Percentiles rank a stretch among this genome's conserved stretches.
Evolutionary conservation across 495 filamentous ascomycete genomes (phyloP).

Genomic region (Beverwykella pulmonaria): DNA sequence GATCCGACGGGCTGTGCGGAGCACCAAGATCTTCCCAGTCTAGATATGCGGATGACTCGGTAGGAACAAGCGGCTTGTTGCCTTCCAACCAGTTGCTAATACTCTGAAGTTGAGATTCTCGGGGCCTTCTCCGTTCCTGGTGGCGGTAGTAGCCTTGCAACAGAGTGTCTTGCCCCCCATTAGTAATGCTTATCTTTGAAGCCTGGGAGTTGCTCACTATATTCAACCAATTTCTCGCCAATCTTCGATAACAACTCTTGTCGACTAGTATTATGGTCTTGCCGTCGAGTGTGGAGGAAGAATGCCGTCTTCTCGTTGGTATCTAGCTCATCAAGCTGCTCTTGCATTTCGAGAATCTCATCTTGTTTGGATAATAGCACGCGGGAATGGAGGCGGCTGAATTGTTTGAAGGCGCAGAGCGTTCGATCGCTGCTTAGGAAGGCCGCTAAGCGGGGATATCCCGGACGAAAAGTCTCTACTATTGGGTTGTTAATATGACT

Average conservation of each 20-base stretch:
- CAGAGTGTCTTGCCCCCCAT: background rate
- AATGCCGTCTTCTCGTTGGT: background rate
- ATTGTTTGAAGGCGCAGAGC: background rate
- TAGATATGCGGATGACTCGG: background rate
- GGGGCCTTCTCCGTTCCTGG: background rate
- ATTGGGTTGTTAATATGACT: background rate
- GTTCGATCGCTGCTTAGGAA: background rate
- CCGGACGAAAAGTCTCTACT: background rate
- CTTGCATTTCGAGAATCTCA: background rate
- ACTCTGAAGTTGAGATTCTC: background rate
- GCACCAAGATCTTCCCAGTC: background rate
- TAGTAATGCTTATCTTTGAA: background rate
- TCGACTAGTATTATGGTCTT: background rate
- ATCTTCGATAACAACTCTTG: background rate
- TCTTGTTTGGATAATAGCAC: background rate
- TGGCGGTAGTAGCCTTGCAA: background rate
- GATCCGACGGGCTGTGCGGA: background rate
- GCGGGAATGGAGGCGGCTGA: background rate
- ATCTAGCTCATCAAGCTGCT: background rate
- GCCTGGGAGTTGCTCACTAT: background rate
- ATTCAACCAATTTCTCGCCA: background rate
- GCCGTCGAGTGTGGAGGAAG: background rate
- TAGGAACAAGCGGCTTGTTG: background rate
- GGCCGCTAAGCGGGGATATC: background rate
- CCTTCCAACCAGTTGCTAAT: conserved; percentile 2